A percentile compares a stretch with the other conserved stretches of the same genome.
These are phyloP conservation scores for Bremia lactucae DNA, from an alignment of 352 stramenopile species.

Conservation along the genomic window DNA sequence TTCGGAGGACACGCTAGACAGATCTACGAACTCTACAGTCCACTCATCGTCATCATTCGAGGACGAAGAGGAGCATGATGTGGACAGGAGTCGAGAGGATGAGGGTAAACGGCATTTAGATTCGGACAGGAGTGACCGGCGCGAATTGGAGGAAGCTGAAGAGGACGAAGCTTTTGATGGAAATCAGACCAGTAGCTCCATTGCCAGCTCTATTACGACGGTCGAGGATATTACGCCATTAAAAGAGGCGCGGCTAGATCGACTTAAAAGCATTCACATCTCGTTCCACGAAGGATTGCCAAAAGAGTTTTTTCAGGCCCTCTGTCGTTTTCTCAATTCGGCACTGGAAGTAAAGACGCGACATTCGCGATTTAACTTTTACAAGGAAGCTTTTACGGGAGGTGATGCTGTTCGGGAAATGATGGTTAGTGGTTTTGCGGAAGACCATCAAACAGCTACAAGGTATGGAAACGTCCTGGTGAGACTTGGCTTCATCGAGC, in stretches of 20 bases:
- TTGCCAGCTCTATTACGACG: constrained; percentile 33
- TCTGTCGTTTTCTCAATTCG: constrained; percentile 64
- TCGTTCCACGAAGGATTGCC: constrained; percentile 71
- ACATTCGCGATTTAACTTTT: constrained; percentile 79
- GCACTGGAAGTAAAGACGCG: constrained; percentile 72
- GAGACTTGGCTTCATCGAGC: constrained; percentile 72
- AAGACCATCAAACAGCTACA: constrained; percentile 59
- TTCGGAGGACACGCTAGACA: constrained; percentile 28
- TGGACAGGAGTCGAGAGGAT: constrained; percentile 24
- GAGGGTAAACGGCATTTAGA: constrained; percentile 9
- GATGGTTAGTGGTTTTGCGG: constrained; percentile 61
- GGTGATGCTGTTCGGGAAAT: constrained; percentile 65
- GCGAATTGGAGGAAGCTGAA: constrained; percentile 10
- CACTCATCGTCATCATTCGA: constrained; percentile 35
- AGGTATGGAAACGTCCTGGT: constrained; percentile 74
- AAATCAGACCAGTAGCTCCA: constrained; percentile 17
- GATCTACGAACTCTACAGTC: constrained; percentile 35
- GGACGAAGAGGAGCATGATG: constrained; percentile 28
- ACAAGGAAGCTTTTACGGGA: constrained; percentile 79
- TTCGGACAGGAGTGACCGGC: constrained; percentile 6
- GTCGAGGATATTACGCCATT: constrained; percentile 42
- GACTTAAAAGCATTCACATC: constrained; percentile 68
- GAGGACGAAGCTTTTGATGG: constrained; percentile 30
- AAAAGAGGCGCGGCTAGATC: constrained; percentile 59
- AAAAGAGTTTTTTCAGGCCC: constrained; percentile 64